These are phyloP conservation scores for Solanum verrucosum DNA, from an alignment of 257 asterid genomes.

Conservation along the genomic window DNA sequence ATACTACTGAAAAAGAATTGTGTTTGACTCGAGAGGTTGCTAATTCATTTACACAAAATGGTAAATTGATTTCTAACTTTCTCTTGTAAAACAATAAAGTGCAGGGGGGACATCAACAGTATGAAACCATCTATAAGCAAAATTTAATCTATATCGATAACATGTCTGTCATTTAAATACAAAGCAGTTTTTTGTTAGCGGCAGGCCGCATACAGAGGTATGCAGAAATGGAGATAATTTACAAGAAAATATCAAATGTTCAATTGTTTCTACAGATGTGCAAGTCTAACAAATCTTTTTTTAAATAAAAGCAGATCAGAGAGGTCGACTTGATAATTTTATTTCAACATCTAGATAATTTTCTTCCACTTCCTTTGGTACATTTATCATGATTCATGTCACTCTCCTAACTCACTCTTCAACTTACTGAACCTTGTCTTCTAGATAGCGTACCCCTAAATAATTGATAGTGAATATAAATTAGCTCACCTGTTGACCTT, in stretches of 20 bases:
- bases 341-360: not conserved
- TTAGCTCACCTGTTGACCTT: not conserved
- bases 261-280: not conserved
- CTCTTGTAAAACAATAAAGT: not conserved
- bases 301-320: not conserved
- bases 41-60: not conserved
- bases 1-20: not conserved
- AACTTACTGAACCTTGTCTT: not conserved
- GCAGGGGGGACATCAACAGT: not conserved
- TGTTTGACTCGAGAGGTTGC: not conserved
- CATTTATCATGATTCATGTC: not conserved
- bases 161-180: not conserved
- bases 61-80: not conserved
- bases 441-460: not conserved
- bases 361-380: not conserved
- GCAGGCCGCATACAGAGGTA: not conserved
- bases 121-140: not conserved
- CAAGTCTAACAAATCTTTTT: not conserved
- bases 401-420: not conserved
- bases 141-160: not conserved
- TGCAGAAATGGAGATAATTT: not conserved
- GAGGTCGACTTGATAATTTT: not conserved
- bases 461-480: not conserved
- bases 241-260: not conserved
- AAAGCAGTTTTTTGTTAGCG: not conserved